phyloP scores from a whole-genome alignment of 2,329 filamentous ascomycete genomes.

The Aspergillus pseudoglaucus region DNA sequence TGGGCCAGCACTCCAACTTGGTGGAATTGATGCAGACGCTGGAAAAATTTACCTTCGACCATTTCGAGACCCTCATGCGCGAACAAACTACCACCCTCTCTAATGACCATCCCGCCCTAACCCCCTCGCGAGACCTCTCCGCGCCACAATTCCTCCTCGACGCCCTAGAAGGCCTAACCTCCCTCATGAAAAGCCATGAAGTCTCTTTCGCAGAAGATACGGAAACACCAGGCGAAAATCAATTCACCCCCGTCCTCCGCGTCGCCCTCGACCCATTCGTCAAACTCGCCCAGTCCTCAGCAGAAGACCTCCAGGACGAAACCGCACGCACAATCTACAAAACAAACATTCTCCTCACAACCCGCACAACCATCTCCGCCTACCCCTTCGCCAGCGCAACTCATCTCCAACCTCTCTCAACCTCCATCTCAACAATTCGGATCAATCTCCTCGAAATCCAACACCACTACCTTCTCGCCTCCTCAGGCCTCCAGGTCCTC shows the following conservation, averaged over 20 bases:
- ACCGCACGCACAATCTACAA: conserved; percentile 44
- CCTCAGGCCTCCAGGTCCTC: conserved; percentile 66
- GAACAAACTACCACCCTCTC: conserved; percentile 63
- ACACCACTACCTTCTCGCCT: conserved; percentile 63
- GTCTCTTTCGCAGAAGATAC: conserved; percentile 56
- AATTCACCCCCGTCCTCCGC: conserved; percentile 67
- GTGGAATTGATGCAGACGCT: conserved; percentile 62
- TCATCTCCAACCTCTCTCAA: conserved; percentile 53
- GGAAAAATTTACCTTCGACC: conserved; percentile 69
- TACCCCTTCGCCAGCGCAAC: conserved; percentile 57
- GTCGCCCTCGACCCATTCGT: conserved; percentile 86
- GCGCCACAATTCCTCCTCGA: conserved; percentile 76
- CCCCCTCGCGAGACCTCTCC: conserved; percentile 64
- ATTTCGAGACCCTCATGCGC: conserved; percentile 74
- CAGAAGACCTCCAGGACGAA: conserved; percentile 29
- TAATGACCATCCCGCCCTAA: conserved; percentile 65
- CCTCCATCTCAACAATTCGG: conserved; percentile 40
- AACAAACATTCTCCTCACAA: conserved; percentile 41
- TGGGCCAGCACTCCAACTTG: conserved; percentile 63
- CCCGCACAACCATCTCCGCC: conserved; percentile 30
- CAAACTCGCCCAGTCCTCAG: conserved; percentile 53
- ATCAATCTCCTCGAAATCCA: conserved; percentile 60
- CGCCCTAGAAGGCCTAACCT: conserved; percentile 67
- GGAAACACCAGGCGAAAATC: conserved; percentile 54
- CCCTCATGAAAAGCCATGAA: conserved; percentile 81